Conservation (phyloP, 164 flowering plant genomes). For the Taxillus chinensis region DNA sequence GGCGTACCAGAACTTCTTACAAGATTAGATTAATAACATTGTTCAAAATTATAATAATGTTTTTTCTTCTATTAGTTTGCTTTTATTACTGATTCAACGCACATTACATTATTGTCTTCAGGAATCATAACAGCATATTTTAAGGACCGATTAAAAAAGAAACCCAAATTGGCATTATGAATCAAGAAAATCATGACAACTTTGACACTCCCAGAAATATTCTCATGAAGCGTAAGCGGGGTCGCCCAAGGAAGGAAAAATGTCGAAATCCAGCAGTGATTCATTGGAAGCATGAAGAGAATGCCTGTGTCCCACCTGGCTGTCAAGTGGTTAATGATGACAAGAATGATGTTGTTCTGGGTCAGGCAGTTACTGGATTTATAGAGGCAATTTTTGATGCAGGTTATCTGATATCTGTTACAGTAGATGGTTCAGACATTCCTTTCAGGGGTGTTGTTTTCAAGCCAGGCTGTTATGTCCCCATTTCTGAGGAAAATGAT, state of each 20-base stretch:
- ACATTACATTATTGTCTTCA: background rate
- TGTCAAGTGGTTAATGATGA: conserved; percentile 13
- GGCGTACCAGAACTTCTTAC: too few relatives aligned
- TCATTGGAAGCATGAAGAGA: conserved; percentile 6
- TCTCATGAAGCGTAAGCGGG: conserved; percentile 57
- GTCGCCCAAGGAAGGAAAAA: conserved; percentile 61
- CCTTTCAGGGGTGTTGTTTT: conserved; percentile 74
- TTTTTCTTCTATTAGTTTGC: background rate
- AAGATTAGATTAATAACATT: too few relatives aligned
- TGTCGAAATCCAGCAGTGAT: conserved; percentile 5
- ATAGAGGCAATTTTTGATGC: conserved; percentile 77
- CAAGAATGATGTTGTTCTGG: conserved; percentile 35
- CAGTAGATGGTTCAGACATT: conserved; percentile 50
- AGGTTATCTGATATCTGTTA: conserved; percentile 73
- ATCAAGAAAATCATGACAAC: conserved; percentile 27
- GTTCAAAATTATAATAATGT: too few relatives aligned
- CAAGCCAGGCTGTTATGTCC: conserved; percentile 63
- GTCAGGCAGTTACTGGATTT: conserved; percentile 66
- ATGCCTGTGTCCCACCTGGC: conserved; percentile 22
- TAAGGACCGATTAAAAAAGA: background rate
- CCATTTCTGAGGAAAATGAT: conserved; percentile 66
- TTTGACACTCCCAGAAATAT: conserved; percentile 19
- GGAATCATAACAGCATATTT: background rate
- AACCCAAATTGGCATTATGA: conserved; percentile 21
- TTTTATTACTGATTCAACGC: background rate